Evolutionary conservation across 805 yeast genomes (phyloP).

Genomic region (Starmerella davenportii): DNA sequence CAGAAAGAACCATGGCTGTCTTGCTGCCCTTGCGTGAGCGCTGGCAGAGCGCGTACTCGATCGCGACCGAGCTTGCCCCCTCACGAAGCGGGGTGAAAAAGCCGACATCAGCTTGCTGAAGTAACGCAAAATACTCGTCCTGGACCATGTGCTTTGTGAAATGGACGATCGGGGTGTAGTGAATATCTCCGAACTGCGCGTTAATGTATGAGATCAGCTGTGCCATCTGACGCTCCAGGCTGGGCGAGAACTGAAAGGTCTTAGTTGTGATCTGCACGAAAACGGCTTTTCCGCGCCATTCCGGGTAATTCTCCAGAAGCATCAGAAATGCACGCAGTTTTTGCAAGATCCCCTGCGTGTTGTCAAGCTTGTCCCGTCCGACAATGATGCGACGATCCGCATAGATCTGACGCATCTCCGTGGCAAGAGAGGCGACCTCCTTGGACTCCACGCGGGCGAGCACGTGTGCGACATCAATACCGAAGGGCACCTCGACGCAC

Average conservation of each 20-base stretch:
- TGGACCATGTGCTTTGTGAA: constrained; percentile 77
- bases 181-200: constrained; percentile 63
- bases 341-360: constrained; percentile 85
- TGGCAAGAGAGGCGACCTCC: constrained; percentile 32
- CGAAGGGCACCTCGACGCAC: constrained; percentile 68
- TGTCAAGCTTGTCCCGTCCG: constrained; percentile 84
- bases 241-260: constrained; percentile 38
- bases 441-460: constrained; percentile 41
- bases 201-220: constrained; percentile 73
- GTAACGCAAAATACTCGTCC: constrained; percentile 73
- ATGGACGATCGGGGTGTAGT: constrained; percentile 77
- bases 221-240: constrained; percentile 61
- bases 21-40: constrained; percentile 17
- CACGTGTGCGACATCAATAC: constrained; percentile 60
- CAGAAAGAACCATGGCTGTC: constrained; percentile 65
- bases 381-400: constrained; percentile 50
- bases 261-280: constrained; percentile 85
- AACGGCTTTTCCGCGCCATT: constrained; percentile 74
- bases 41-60: constrained; percentile 78
- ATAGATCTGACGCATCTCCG: constrained; percentile 35
- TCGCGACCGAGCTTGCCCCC: constrained; percentile 89
- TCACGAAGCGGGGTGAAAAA: constrained; percentile 81
- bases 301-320: constrained; percentile 79
- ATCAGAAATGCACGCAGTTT: constrained; percentile 80
- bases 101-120: constrained; percentile 80